Base-by-base conservation (phyloP, 2,329 filamentous ascomycete species). In the Lachnellula arida region DNA sequence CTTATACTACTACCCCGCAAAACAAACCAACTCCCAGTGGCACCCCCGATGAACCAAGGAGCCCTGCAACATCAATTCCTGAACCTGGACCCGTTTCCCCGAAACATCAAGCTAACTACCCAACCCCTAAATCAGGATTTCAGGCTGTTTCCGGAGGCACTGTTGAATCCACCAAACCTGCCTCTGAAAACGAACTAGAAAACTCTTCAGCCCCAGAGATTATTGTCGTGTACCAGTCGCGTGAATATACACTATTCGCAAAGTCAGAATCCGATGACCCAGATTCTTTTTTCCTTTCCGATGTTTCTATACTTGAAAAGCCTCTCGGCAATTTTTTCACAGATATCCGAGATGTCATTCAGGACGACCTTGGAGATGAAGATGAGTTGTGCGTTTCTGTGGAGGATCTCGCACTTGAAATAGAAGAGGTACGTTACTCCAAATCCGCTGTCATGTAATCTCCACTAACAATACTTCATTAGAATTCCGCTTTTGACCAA, bases 211-310 rank as follows among this genome's bases (percentile, higher is more conserved):
- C 50, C 57, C 75, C 14, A 70, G 80, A 67, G 47, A 75, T 84
- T 17, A 75, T 76, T 42, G 74, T 86, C 17, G 65, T 76, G n/a
- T 86, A 84, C 64, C 75, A 78, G 57, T 77, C 76, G 14, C 74
- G 73, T 49, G 77, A 81, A 53, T 81, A 84, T 59, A 80, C 77
- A 14, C 68, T 86, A 7, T 86, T 86, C 63, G 80, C 81, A 37
- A 81, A 79, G 3, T 72, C 73, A 22, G 75, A 77, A 57, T 74
- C 76, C 55, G 78, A 81, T 54, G 74, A 77, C 32, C 76, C 80
- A 6, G 76, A 81, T 59, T 76, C 75, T 1, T 84, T 76, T 59
- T 80, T 86, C 44, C 72, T 86, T 22, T 74, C 79, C 60, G 78
- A 86, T 63, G 74, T 78, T 59, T 74, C 74, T 32, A 68, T 86